Evolutionary conservation across 192 early-diverging fungal species (phyloP).

Genomic region (Oehlia diaphana): DNA sequence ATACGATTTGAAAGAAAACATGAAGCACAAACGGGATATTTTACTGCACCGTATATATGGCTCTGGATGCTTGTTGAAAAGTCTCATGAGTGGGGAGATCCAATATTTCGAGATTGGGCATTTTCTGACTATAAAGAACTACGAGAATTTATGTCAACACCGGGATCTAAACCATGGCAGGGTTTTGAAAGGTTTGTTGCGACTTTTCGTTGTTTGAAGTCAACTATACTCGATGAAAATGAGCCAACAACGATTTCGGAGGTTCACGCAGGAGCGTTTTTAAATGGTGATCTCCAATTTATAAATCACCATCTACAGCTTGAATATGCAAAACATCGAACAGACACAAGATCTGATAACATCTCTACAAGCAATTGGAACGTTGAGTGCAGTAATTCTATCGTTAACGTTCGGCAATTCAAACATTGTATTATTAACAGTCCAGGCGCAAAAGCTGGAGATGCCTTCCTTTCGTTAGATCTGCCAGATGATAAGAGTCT

Average conservation of each 20-base stretch:
- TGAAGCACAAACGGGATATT: conserved; percentile 6
- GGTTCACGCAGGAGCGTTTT: conserved; percentile 20
- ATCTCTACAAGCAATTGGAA: not conserved
- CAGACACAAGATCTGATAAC: conserved; percentile 27
- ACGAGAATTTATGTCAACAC: not conserved
- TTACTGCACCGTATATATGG: conserved; percentile 41
- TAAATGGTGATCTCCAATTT: conserved; percentile 10
- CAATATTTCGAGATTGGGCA: conserved; percentile 9
- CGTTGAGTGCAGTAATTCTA: conserved; percentile 4
- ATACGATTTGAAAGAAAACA: conserved; percentile 8
- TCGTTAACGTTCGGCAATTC: not conserved
- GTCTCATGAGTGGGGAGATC: conserved; percentile 15
- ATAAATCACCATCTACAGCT: conserved; percentile 18
- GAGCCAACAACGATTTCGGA: conserved; percentile 23
- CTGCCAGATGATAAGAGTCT: not conserved
- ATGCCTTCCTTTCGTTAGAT: conserved; percentile 30
- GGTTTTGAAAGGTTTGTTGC: conserved; percentile 8
- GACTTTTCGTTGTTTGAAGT: conserved; percentile 18
- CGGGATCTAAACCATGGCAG: conserved; percentile 1
- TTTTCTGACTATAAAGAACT: conserved; percentile 13
- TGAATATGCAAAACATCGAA: conserved; percentile 12
- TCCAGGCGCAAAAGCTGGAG: conserved; percentile 19
- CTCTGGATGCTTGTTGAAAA: conserved; percentile 35
- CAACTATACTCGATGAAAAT: not conserved
- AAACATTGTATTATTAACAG: conserved; percentile 24